phyloP scores from a whole-genome alignment of 306 rosid species.

The Quercus mongolica region DNA sequence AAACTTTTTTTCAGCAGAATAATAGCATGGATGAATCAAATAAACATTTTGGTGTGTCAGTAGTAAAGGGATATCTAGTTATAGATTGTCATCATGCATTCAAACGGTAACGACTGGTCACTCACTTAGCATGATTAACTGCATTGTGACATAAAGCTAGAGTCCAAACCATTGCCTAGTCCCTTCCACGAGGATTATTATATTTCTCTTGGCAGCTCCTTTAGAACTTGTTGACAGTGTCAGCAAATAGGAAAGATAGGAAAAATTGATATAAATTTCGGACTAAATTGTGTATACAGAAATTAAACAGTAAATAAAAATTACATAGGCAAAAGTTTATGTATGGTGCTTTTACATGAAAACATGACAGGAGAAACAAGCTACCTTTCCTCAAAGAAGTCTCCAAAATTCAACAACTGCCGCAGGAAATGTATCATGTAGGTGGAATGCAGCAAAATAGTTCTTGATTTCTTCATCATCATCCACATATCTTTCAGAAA shows the following conservation, averaged over 20 bases:
- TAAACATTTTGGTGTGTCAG: too few species aligned
- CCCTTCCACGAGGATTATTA: constrained; percentile 63
- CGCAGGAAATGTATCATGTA: constrained; percentile 56
- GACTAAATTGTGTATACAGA: too few species aligned
- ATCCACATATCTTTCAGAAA: constrained; percentile 54
- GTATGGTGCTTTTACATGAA: not conserved
- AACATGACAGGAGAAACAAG: not conserved
- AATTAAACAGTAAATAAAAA: too few species aligned
- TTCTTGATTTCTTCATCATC: constrained; percentile 72
- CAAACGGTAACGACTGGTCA: not conserved
- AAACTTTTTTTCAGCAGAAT: too few species aligned
- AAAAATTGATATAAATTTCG: not conserved
- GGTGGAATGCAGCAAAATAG: constrained; percentile 86
- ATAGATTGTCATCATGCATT: too few species aligned
- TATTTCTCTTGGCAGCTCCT: constrained; percentile 78
- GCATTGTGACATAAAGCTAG: constrained; percentile 84
- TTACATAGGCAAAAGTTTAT: too few species aligned
- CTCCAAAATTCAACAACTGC: constrained; percentile 73
- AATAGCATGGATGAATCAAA: too few species aligned
- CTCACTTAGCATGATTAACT: constrained; percentile 69
- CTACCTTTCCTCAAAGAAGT: constrained; percentile 67
- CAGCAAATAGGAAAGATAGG: not conserved
- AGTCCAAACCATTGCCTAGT: constrained; percentile 77
- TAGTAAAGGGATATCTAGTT: too few species aligned
- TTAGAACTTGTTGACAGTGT: not conserved